phyloP scores from a whole-genome alignment of 2,329 filamentous ascomycete genomes.

The Fusarium longipes region DNA sequence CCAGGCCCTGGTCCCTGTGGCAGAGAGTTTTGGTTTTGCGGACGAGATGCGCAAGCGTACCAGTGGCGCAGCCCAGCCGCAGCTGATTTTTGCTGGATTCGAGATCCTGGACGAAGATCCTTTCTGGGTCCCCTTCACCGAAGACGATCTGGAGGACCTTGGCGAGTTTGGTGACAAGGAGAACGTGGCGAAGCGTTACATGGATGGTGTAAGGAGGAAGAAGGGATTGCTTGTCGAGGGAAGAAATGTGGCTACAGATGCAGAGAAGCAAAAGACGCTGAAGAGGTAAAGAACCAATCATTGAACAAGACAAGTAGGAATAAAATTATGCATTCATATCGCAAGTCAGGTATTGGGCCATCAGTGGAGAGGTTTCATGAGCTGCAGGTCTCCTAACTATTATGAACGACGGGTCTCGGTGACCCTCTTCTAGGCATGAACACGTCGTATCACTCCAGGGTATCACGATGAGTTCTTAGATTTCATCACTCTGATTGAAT shows the following conservation, averaged over 20 bases:
- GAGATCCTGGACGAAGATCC: slow-evolving; percentile 95
- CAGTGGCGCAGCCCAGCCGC: slow-evolving; percentile 88
- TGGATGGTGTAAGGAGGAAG: slow-evolving; percentile 85
- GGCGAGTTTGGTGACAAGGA: slow-evolving; percentile 93
- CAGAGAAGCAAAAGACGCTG: slow-evolving; percentile 87
- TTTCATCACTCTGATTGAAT: background rate
- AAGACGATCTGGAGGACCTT: slow-evolving; percentile 95
- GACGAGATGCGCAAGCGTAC: slow-evolving; percentile 97
- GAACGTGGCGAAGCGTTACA: slow-evolving; percentile 96
- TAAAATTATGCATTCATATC: slow-evolving; percentile 24
- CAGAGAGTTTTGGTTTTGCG: slow-evolving; percentile 93
- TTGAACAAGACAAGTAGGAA: background rate
- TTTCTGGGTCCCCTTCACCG: slow-evolving; percentile 96
- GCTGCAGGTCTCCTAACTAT: background rate
- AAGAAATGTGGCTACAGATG: slow-evolving; percentile 80
- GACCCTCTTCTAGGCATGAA: slow-evolving; percentile 1
- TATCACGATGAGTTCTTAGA: background rate
- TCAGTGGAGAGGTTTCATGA: background rate
- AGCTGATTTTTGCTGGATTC: slow-evolving; percentile 92
- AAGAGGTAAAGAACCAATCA: slow-evolving; percentile 61
- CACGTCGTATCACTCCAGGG: background rate
- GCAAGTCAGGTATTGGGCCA: background rate
- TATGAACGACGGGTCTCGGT: background rate
- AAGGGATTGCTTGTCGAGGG: slow-evolving; percentile 91
- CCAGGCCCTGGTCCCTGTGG: slow-evolving; percentile 85